Evolutionary conservation across 768 basidiomycete genomes (phyloP), one percentile per base, ranked within the genome.

Genomic region (Symmetrospora coprosmae): DNA sequence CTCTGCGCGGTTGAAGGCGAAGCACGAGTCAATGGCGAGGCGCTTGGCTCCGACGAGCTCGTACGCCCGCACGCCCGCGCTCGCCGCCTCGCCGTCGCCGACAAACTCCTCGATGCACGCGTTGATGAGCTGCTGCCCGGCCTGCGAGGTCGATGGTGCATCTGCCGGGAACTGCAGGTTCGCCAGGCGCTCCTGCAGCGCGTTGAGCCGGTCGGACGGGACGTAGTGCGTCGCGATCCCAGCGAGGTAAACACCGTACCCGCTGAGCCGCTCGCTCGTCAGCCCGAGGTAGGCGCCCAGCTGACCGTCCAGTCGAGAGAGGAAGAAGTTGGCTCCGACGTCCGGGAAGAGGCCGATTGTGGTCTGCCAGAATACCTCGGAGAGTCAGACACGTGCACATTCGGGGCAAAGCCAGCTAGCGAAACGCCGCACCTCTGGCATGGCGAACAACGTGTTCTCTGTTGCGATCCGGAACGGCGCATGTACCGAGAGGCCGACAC

Each of bases 211-310:
- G 53, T 81, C 77, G 39, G 86, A 83, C 9, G 87, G 81, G 52
- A 97, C 79, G 68, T 78, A 97, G 72, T 99, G 94, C 1, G 94
- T 96, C 3, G 92, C 91, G 67, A 97, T 78, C 31, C 94, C 92
- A 68, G 83, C 81, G 64, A 90, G 88, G 19, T 28, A 41, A 45
- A 47, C 87, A 8, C 82, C 85, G 66, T 88, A 79, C 4, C 92
- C 94, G 38, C 69, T 76, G 53, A 97, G 60, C 0, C 75, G 75
- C 45, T 82, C 79, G 5, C 83, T 82, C 8, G 91, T 96, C 65
- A 99, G 74, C 11, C 82, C 87, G 40, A 97, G 80, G 75, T 92
- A 99, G n/a, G 88, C 85, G 39, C 94, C 94, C 43, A 97, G 69
- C 65, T 88, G 77, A 11, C 94, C 94, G 69, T 99, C 94, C 62